phyloP scores from a whole-genome alignment of 305 asterid genomes.

The Plantago lanceolata region DNA sequence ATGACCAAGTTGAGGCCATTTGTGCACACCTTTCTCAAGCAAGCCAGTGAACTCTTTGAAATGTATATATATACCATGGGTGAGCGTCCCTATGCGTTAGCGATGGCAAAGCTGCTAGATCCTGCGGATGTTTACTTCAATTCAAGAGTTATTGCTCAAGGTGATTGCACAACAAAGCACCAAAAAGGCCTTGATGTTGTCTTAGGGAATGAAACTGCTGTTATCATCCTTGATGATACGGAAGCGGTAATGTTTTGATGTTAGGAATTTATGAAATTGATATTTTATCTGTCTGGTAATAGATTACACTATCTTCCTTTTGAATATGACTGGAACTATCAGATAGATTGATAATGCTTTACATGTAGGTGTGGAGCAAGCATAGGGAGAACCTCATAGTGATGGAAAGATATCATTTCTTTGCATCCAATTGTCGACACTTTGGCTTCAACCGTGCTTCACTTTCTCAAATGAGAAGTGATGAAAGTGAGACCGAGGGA shows the following conservation, averaged over 20 bases:
- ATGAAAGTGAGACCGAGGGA: conserved; percentile 86
- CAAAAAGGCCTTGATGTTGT: conserved; percentile 89
- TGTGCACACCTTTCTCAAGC: conserved; percentile 65
- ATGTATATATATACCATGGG: conserved; percentile 97
- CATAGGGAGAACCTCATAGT: conserved; percentile 74
- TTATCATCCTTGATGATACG: conserved; percentile 85
- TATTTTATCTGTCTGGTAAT: not conserved
- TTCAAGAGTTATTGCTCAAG: conserved; percentile 81
- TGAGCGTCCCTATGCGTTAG: conserved; percentile 77
- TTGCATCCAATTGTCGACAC: conserved; percentile 76
- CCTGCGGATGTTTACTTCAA: conserved; percentile 61
- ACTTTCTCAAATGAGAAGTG: conserved; percentile 54
- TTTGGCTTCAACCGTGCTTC: conserved; percentile 57
- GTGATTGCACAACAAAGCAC: conserved; percentile 68
- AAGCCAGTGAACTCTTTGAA: conserved; percentile 73
- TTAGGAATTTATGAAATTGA: conserved; percentile 5
- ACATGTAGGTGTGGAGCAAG: conserved; percentile 72
- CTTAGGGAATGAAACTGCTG: conserved; percentile 79
- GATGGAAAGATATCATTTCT: conserved; percentile 88
- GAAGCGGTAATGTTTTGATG: conserved; percentile 51
- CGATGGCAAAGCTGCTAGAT: conserved; percentile 80
- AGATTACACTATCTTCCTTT: not conserved
- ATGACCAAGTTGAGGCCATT: conserved; percentile 95
- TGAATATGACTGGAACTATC: not conserved
- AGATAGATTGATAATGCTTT: conserved; percentile 1